Conservation (phyloP, 2,329 filamentous ascomycete genomes). For the Trichophyton verrucosum region DNA sequence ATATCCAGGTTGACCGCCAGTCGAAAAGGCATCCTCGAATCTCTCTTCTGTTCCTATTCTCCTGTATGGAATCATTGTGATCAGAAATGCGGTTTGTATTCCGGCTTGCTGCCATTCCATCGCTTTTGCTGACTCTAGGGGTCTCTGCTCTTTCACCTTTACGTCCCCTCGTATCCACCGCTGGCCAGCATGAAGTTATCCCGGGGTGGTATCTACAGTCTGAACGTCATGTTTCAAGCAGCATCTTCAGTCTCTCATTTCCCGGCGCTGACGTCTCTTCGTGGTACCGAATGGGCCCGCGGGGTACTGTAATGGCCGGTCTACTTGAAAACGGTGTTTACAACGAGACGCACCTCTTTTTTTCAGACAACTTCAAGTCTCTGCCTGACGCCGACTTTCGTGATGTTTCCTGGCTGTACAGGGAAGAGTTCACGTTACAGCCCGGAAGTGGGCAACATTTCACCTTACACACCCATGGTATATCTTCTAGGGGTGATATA, state of each 20-base stretch:
- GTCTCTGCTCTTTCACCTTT: background rate
- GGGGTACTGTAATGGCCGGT: constrained; percentile 46
- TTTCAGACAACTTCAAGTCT: constrained; percentile 38
- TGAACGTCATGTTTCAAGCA: constrained; percentile 24
- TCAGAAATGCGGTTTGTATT: background rate
- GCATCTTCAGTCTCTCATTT: constrained; percentile 31
- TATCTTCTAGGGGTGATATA: constrained; percentile 49
- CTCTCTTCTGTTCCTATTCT: background rate
- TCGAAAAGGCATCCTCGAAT: background rate
- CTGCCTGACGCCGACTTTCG: constrained; percentile 38
- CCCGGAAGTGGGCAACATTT: constrained; percentile 32
- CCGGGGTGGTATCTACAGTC: constrained; percentile 42
- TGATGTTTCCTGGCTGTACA: constrained; percentile 46
- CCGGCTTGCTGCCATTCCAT: background rate
- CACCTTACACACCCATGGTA: constrained; percentile 46
- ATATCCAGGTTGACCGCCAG: background rate
- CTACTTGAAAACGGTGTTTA: constrained; percentile 43
- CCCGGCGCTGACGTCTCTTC: constrained; percentile 35
- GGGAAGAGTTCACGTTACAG: constrained; percentile 39
- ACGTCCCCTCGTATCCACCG: constrained; percentile 13
- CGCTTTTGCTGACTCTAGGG: background rate
- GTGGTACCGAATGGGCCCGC: constrained; percentile 42
- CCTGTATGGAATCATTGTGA: background rate
- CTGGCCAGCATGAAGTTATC: constrained; percentile 20
- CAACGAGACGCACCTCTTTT: constrained; percentile 44